Evolutionary conservation across 108 stramenopile species (phyloP), one percentile per base, ranked within the genome.

Genomic region (Schizochytrium sp.): DNA sequence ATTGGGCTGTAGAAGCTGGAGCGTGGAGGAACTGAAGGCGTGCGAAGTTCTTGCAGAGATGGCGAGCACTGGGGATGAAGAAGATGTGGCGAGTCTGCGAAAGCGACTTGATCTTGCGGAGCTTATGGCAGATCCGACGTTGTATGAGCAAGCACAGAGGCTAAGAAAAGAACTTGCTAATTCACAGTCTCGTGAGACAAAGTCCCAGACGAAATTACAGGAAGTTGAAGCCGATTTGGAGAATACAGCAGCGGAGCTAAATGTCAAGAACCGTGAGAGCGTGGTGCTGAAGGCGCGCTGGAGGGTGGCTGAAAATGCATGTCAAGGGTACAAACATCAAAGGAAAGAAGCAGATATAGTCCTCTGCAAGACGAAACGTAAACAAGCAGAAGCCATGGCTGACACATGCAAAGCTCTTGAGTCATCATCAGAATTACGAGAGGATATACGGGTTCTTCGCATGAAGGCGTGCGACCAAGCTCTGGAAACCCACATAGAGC

Each of bases 81-180:
- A 28, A 28, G 28, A 28, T 28, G 28, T 28, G 28, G 28, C 28
- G 28, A 28, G 28, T 28, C 28, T 28, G 28, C 28, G 28, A 28
- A 28, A 28, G 28, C 28, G 28, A 28, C 28, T 28, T 28, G 28
- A 28, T 28, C 28, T 28, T 28, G 64, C 64, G 0, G 64, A 69
- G 28, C 64, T 69, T 8, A 38, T 69, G 42, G 64, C 64, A 44
- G 64, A 69, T 44, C 64, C 64, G 8, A 69, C 64, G 64, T 44
- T 69, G 19, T 69, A 28, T 2, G 64, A 69, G 64, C 64, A 69
- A 44, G 64, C 64, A 0, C 64, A 69, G 15, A 69, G 44, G 28
- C 64, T 69, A 15, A 38, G 64, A 8, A 69, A 12, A 5, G 64
- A 69, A 15, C 12, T 69, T 44, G 12, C 15, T 38, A 38, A 69